Base-by-base conservation (phyloP, 148 eudicot genomes). In the Diospyros lotus region DNA sequence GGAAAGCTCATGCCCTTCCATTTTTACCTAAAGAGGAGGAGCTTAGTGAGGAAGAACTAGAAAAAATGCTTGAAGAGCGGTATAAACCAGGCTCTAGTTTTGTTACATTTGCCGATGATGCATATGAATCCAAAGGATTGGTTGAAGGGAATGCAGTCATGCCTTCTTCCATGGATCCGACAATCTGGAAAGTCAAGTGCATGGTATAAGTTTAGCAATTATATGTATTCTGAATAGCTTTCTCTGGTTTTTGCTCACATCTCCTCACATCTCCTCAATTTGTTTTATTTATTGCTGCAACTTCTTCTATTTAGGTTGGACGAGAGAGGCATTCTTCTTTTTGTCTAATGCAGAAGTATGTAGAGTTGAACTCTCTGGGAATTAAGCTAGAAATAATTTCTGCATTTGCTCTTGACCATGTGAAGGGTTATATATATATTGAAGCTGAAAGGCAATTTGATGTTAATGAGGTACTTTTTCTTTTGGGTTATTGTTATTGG, bases 151-250 rank as follows among this genome's bases (percentile, higher is more conserved):
- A 60, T 75, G 69, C 70, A 66, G 58, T 69, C 69, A 51, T 80
- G 38, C 86, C 93, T 66, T 84, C 88, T 75, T 78, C 73, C 17
- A 78, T 53, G 71, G 94, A 88, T 68, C 92, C 96, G 53, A 76
- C 75, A 10, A 78, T 89, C 76, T 95, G 99, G 99, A 95, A 92
- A 85, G 96, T 95, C 72, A 95, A 95, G 82, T 95, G 99, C 96
- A 91, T 87, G 97, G 99, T 95, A 81, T 74, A 66, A 69, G 69
- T 50, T 71, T 59, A 28, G 0, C 28, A 28, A 28, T 28, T 28
- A 28, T 28, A 28, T 28, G 28, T 28, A 28, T 28, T 28, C 28
- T 28, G 28, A 28, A 28, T 28, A 28, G 28, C 28, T 28, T 28
- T 28, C 28, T 28, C 28, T 28, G 28, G 28, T 28, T 28, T 28